Evolutionary conservation across 352 stramenopile species (phyloP), one percentile per base, ranked within the genome.

Genomic region (Nothophytophthora sp.): DNA sequence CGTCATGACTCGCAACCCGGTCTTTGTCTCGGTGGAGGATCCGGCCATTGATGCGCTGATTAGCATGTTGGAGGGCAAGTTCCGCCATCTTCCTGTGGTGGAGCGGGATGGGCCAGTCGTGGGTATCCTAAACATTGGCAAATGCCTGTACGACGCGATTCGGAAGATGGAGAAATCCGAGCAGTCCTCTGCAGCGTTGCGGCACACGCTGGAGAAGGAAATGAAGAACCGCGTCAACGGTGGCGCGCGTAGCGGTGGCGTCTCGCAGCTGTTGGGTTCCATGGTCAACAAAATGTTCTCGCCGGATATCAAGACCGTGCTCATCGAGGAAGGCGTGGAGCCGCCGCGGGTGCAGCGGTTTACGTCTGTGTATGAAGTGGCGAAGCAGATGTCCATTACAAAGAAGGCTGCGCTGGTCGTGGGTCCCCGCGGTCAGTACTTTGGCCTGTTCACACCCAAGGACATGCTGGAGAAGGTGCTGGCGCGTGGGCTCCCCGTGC

Each of bases 81-180:
- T 96, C 55, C 84, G 86, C 25, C 86, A 96, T 42, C 51, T 95
- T 34, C 87, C 87, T 9, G 88, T 96, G 10, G 77, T 95, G 1
- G 84, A 95, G 40, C 78, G 70, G 38, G 67, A 76, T 18, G 88
- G 85, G 0, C 83, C 80, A 1, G 93, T 99, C 5, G 92, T 98
- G 5, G 97, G 97, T 10, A 88, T 99, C 33, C 65, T 99, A 18
- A 97, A 98, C 73, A 99, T 99, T 71, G 96, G 93, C 10, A 99
- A 99, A 67, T 99, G 97, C 55, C 54, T 99, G 50, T 98, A 99
- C 76, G 96, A 99, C 74, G 97, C 96, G 3, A 99, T 99, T 46
- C 80, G 78, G 5, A 98, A 98, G 59, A 96, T 99, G 61, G 97
- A 99, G 60, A 93, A 94, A 54, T 83, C 80, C n/a, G 81, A 92